Evolutionary conservation across 164 flowering plant species (phyloP).

Genomic region (Berberis thunbergii): DNA sequence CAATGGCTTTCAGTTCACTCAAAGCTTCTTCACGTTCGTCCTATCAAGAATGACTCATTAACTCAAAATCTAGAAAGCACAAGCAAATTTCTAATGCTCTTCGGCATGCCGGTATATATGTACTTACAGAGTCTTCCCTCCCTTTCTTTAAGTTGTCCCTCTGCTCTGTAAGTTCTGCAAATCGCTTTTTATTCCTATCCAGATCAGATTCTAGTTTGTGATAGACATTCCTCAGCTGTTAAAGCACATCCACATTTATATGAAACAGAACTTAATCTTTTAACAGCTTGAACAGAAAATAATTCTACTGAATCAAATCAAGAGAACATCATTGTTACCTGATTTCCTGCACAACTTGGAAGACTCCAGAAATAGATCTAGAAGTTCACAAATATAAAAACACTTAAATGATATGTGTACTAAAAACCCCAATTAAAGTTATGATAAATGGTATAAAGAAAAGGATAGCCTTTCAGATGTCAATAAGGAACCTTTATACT

Average conservation of each 20-base stretch:
- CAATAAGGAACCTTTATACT: too few species aligned
- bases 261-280: neutral
- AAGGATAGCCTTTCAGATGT: too few species aligned
- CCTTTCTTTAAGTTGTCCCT: conserved; percentile 62
- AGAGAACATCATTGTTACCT: conserved; percentile 34
- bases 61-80: too few species aligned
- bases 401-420: neutral
- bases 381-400: conserved; percentile 10
- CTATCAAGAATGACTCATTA: conserved; percentile 25
- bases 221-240: conserved; percentile 62
- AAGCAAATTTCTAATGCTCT: neutral
- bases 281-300: neutral
- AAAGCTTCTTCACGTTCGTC: conserved; percentile 81
- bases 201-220: conserved; percentile 75
- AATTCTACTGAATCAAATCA: conserved; percentile 1
- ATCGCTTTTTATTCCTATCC: conserved; percentile 49
- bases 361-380: conserved; percentile 98
- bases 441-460: too few species aligned
- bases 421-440: neutral
- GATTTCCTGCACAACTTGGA: conserved; percentile 98
- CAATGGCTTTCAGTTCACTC: conserved; percentile 52
- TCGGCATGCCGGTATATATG: neutral
- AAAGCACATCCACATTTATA: neutral
- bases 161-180: conserved; percentile 50
- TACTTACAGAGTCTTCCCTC: conserved; percentile 84